Evolutionary conservation across 148 eudicot genomes (phyloP).

Genomic region (Polygonum aviculare): DNA sequence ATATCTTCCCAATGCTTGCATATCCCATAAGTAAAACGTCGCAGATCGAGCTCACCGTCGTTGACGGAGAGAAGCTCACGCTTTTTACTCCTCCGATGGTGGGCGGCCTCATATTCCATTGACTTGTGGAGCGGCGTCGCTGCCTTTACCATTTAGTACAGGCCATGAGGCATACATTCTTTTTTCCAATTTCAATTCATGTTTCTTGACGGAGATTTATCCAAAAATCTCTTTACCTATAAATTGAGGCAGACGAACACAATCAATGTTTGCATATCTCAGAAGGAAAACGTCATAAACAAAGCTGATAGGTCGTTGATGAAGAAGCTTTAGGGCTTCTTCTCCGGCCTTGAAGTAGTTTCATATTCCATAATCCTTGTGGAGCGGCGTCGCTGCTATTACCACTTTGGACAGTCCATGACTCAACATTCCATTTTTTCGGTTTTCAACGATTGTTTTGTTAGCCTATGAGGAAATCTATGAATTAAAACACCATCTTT

Average conservation of each 20-base stretch:
- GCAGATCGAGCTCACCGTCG: neutral
- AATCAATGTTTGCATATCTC: slow-evolving; percentile 27
- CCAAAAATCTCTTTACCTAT: too few relatives aligned
- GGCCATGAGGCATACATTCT: slow-evolving; percentile 29
- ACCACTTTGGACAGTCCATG: slow-evolving; percentile 36
- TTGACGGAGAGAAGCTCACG: slow-evolving; percentile 9
- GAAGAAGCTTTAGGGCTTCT: slow-evolving; percentile 2
- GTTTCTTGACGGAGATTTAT: too few relatives aligned
- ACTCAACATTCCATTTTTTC: slow-evolving; percentile 6
- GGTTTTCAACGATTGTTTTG: neutral
- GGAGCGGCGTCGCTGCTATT: slow-evolving; percentile 36
- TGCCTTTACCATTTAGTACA: slow-evolving; percentile 26
- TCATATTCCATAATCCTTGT: slow-evolving; percentile 43
- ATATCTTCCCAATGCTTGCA: neutral
- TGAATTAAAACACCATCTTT: slow-evolving; percentile 14
- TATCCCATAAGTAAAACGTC: slow-evolving; percentile 1
- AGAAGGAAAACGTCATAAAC: slow-evolving; percentile 27
- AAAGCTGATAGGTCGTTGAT: slow-evolving; percentile 12
- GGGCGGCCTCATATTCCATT: slow-evolving; percentile 32
- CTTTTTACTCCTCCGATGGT: neutral
- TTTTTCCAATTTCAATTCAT: neutral
- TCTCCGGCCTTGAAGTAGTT: slow-evolving; percentile 7
- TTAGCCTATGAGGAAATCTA: slow-evolving; percentile 3
- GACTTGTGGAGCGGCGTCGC: slow-evolving; percentile 38
- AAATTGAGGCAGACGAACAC: too few relatives aligned